Base-by-base conservation (phyloP, 2,329 filamentous ascomycete genomes). In the Ophiostoma angusticollis region DNA sequence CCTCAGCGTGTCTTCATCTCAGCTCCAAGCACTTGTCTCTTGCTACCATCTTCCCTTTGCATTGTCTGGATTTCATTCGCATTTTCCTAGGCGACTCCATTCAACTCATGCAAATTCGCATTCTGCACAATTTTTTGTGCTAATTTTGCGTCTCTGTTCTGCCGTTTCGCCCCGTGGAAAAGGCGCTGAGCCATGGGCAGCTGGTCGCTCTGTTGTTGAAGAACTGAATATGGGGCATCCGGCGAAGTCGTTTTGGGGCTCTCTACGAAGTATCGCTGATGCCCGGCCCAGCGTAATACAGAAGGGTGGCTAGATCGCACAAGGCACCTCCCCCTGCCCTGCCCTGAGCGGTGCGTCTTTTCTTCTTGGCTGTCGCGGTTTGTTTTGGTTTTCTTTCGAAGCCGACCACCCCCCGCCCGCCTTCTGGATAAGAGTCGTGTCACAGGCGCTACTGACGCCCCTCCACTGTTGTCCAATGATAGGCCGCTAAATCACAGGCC, bases 401-500 rank as follows among this genome's bases (percentile, higher is more conserved):
- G n/a, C n/a, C n/a, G n/a, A n/a, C n/a, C n/a, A n/a, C n/a, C n/a
- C n/a, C n/a, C n/a, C n/a, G n/a, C n/a, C n/a, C n/a, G n/a, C n/a
- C n/a, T n/a, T 17, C 11, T 25, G 24, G 29, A 35, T 9, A 19
- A 31, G n/a, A 29, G 37, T 40, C 19, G 43, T 42, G 40, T 42
- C 41, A 40, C 41, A 40, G 33, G 37, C 41, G 35, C 30, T 33
- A 35, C 34, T 29, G 34, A 33, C 25, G 17, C 37, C 31, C 42
- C 34, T 28, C 35, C 39, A 9, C 25, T 33, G 8, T 32, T 28
- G 40, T 41, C 43, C 45, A 45, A 47, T 47, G 33, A 43, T 41
- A 35, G 30, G 32, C 37, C 40, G 23, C 40, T 43, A 39, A 30
- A 19, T 17, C 9, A 22, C 36, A 42, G 40, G 34, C 19, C 29